A percentile compares a stretch with the other conserved stretches of the same genome.
Conservation (phyloP, 768 basidiomycete genomes). For the Boletellus sp. region DNA sequence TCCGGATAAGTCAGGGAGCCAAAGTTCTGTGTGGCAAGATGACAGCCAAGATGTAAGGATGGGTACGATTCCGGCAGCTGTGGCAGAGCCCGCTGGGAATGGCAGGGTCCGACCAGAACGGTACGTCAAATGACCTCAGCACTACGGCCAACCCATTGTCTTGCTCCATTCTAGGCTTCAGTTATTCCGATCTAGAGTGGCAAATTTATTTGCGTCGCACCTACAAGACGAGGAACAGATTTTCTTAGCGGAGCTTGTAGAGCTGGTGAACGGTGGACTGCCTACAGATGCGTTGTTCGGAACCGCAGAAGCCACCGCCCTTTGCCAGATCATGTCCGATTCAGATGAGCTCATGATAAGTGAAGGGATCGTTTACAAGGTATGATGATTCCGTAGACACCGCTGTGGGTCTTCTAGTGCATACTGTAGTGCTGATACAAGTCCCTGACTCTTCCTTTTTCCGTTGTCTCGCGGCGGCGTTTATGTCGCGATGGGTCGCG, state of each 20-base stretch:
- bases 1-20: slow-evolving; percentile 33
- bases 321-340: slow-evolving; percentile 73
- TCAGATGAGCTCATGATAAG: slow-evolving; percentile 77
- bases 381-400: slow-evolving; percentile 37
- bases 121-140: slow-evolving; percentile 38
- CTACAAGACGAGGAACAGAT: slow-evolving; percentile 77
- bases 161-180: slow-evolving; percentile 48
- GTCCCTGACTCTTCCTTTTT: too few species aligned
- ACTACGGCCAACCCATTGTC: neutral
- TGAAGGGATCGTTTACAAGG: slow-evolving; percentile 82
- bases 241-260: slow-evolving; percentile 64
- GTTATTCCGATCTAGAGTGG: slow-evolving; percentile 78
- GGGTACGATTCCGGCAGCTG: slow-evolving; percentile 44
- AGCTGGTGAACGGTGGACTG: slow-evolving; percentile 75
- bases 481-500: too few species aligned
- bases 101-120: slow-evolving; percentile 53
- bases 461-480: too few species aligned
- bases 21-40: slow-evolving; percentile 64
- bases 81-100: slow-evolving; percentile 35
- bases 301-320: slow-evolving; percentile 71
- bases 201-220: slow-evolving; percentile 61
- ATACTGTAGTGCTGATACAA: too few species aligned
- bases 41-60: slow-evolving; percentile 65
- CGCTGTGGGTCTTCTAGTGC: neutral
- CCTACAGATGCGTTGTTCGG: slow-evolving; percentile 68